Evolutionary conservation across 768 basidiomycete species (phyloP), one percentile per base, ranked within the genome.

Genomic region (Leccinum boreale): DNA sequence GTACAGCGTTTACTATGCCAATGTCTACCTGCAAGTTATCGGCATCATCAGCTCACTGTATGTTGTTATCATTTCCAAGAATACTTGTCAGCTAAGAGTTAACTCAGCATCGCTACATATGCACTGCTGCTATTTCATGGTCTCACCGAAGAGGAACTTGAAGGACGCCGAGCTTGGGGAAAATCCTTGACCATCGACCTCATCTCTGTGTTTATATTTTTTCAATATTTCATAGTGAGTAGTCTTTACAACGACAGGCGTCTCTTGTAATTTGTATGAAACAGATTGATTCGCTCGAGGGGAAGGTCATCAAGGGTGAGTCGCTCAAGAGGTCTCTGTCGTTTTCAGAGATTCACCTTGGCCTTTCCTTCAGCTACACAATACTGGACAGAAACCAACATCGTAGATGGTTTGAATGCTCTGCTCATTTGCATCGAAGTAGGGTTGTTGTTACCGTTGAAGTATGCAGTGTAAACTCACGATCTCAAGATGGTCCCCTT

Each of bases 371-470:
- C 50, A 83, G 91, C 75, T n/a, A 92, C 91, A 0, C 50, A 80
- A 55, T 93, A 85, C 66, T 94, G 94, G 93, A 90, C 92, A 3
- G 73, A 78, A 35, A 86, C 87, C 3, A 95, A 96, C 66, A 84
- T 96, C 51, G 82, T 91, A 0, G 81, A 96, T 58, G 94, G 94
- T 1, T 73, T 95, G 31, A 89, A 85, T 60, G 92, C 94, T 0
- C 79, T 97, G 4, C 77, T 88, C 15, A 90, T 86, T 26, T 91
- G 89, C 62, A 83, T 95, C 50, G 94, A 96, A 81, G 91, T 90
- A 62, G 53, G 70, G 58, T 39, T 23, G 51, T 23, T 17, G 3
- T 29, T 11, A 10, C 14, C 23, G 10, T 55, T 26, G 36, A 48
- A 23, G 24, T 24, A 60, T 36, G 58, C 56, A 42, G n/a, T 19